Percentiles rank a stretch among this genome's conserved stretches.
These are phyloP conservation scores for Globisporangium splendens DNA, from an alignment of 352 stramenopile genomes.

Conservation along the genomic window DNA sequence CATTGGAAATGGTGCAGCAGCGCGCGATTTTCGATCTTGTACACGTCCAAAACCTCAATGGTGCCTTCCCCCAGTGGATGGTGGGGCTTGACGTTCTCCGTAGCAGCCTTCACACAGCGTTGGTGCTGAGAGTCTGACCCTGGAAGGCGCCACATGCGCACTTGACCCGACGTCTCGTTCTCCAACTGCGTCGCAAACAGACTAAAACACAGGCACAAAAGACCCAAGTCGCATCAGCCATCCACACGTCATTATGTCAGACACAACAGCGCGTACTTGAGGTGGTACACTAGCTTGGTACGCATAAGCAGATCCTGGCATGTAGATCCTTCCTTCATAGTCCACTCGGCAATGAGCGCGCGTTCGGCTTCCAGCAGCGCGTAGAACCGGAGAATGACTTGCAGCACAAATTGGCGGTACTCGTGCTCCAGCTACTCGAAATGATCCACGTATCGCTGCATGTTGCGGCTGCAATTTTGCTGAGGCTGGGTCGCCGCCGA, in stretches of 20 bases:
- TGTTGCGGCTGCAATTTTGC: not conserved
- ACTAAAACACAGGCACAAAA: conserved; percentile 12
- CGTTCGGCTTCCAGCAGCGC: conserved; percentile 47
- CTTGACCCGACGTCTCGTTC: conserved; percentile 52
- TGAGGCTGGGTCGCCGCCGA: not conserved
- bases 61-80: not conserved
- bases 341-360: conserved; percentile 35
- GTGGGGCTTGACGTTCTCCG: conserved; percentile 57
- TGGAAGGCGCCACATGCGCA: conserved; percentile 46
- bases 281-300: conserved; percentile 38
- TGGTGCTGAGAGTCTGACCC: conserved; percentile 43
- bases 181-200: conserved; percentile 62
- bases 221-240: not conserved
- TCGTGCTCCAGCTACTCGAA: conserved; percentile 24
- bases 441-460: conserved; percentile 18
- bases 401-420: conserved; percentile 30
- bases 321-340: conserved; percentile 16
- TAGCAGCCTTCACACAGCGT: conserved; percentile 62
- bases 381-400: conserved; percentile 36
- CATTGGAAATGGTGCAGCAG: conserved; percentile 58
- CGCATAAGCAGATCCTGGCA: conserved; percentile 26
- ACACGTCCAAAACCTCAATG: conserved; percentile 75
- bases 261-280: conserved; percentile 29
- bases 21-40: conserved; percentile 73
- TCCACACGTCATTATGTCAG: not conserved